Conservation (phyloP, 1,139 yeast species). For the Entelexis sorbosivorans region DNA sequence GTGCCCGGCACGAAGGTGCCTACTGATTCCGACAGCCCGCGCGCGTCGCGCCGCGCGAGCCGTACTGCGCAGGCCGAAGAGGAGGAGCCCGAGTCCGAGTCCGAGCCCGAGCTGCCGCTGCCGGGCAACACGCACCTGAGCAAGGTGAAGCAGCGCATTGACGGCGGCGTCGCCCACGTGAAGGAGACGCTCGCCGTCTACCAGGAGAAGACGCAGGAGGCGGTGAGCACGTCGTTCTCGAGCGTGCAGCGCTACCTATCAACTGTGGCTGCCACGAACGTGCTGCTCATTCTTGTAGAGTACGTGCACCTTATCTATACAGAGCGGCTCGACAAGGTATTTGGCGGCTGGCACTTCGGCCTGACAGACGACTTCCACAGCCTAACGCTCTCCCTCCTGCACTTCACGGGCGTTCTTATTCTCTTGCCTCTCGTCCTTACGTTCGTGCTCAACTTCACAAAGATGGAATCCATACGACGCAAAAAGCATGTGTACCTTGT, state of each 20-base stretch:
- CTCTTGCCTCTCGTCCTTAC: conserved; percentile 10
- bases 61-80: background rate
- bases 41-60: background rate
- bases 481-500: conserved; percentile 23
- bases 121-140: background rate
- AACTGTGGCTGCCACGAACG: conserved; percentile 9
- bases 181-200: background rate
- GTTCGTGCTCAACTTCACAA: conserved; percentile 12
- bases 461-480: conserved; percentile 15
- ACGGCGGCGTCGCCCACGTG: conserved; percentile 5
- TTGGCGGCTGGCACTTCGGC: background rate
- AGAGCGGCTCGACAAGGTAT: conserved; percentile 1
- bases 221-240: background rate
- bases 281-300: conserved; percentile 4
- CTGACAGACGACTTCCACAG: background rate
- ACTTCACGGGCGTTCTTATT: conserved; percentile 1
- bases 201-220: background rate
- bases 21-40: background rate
- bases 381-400: background rate
- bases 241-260: conserved; percentile 6
- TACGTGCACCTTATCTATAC: background rate
- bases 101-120: too few species aligned
- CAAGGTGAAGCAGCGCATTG: background rate
- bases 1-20: background rate
- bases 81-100: background rate